These are phyloP conservation scores for Penicillium griseofulvum DNA, from an alignment of 2,329 filamentous ascomycete species.

Conservation along the genomic window DNA sequence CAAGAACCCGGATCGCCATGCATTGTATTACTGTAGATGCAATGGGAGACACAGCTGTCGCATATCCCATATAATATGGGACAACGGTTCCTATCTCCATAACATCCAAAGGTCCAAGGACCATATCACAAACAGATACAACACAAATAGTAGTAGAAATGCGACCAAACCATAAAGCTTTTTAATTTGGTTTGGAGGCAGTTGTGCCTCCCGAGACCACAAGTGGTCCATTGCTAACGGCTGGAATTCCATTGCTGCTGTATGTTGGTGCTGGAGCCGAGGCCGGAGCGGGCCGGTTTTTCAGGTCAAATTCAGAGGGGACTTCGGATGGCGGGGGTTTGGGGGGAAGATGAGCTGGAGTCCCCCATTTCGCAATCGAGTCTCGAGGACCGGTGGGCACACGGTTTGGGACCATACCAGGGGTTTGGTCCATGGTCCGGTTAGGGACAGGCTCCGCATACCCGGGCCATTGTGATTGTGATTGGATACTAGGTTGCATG, in stretches of 20 bases:
- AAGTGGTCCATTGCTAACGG: slow-evolving; percentile 35
- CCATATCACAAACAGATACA: neutral
- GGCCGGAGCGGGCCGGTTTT: slow-evolving; percentile 29
- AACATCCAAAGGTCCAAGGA: neutral
- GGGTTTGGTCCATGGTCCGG: slow-evolving; percentile 23
- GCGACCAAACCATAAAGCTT: neutral
- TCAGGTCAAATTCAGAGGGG: slow-evolving; percentile 42
- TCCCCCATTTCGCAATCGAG: slow-evolving; percentile 52
- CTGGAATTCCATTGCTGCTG: slow-evolving; percentile 21
- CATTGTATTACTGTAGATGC: slow-evolving; percentile 11
- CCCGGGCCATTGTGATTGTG: slow-evolving; percentile 32
- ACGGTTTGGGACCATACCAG: slow-evolving; percentile 19
- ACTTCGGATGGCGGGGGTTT: slow-evolving; percentile 51
- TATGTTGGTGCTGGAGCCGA: slow-evolving; percentile 22
- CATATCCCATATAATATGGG: neutral
- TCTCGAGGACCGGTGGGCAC: slow-evolving; percentile 29
- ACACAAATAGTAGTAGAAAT: neutral
- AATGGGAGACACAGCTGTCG: neutral
- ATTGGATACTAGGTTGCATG: slow-evolving; percentile 23
- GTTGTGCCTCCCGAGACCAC: slow-evolving; percentile 39
- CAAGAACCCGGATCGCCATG: slow-evolving; percentile 6
- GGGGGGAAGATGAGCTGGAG: slow-evolving; percentile 49
- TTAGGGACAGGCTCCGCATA: slow-evolving; percentile 22
- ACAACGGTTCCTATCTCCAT: neutral
- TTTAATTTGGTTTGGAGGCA: slow-evolving; percentile 29